Base-by-base conservation (phyloP, 2,329 filamentous ascomycete genomes). In the Aphanoascus verrucosus region DNA sequence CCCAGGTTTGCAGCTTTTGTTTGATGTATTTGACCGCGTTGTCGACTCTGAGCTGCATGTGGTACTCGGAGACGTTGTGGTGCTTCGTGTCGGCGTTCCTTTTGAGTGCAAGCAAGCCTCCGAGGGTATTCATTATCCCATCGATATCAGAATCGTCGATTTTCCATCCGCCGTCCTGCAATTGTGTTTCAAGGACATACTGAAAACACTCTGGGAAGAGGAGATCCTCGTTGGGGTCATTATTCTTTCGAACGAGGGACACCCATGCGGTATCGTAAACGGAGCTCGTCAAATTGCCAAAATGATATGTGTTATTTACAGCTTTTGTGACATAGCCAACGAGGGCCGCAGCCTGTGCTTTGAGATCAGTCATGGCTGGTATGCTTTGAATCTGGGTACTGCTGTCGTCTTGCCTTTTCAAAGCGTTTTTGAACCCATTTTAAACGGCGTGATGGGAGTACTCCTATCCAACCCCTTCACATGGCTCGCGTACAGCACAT, bases 181-280 rank as follows among this genome's bases (percentile, higher is more conserved):
- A 55, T 46, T 67, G 66, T 5, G 48, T 49, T 6, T 59, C 50
- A 1, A 69, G 57, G 6, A 69, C 41, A 44, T 61, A 67, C 2
- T 61, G 38, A 53, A 69, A 66, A 43, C 60, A 63, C 38, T 66
- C 61, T 9, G 67, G 66, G 49, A 69, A 69, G 1, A 66, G 59
- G 61, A 63, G 65, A n/a, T 55, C 48, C 31, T 17, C 23, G 6
- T 15, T 23, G 17, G 56, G 54, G 49, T 44, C 48, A 1, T 56
- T 55, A 9, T 61, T 57, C 35, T 57, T 60, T 20, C 58, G 62
- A 9, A 64, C 57, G 55, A 68, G 61, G 1, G 67, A 62, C 2
- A 69, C 62, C 66, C 67, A 69, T 1, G 67, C 67, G 1, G 67
- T 69, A 49, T 68, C 66, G 53, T 69, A 69, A 23, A 62, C 51